Percentiles rank a stretch among this genome's conserved stretches.
Evolutionary conservation across 805 yeast genomes (phyloP).

Genomic region (Priceomyces fermenticarens): DNA sequence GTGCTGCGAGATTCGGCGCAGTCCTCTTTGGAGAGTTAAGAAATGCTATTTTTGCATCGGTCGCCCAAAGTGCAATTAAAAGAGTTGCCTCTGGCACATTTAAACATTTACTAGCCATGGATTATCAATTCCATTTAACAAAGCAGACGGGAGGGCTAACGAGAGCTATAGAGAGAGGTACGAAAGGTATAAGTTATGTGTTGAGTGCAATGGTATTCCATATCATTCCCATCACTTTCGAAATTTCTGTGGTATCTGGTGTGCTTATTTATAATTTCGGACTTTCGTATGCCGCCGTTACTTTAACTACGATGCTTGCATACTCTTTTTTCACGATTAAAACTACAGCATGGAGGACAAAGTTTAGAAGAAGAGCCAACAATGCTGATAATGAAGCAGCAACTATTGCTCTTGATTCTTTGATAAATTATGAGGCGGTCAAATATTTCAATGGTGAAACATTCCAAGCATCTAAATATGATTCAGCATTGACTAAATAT

Average conservation of each 20-base stretch:
- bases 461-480: slow-evolving; percentile 77
- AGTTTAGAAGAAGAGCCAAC: slow-evolving; percentile 82
- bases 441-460: slow-evolving; percentile 90
- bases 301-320: slow-evolving; percentile 82
- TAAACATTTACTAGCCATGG: slow-evolving; percentile 76
- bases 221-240: slow-evolving; percentile 88
- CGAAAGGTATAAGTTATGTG: slow-evolving; percentile 93
- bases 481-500: slow-evolving; percentile 67
- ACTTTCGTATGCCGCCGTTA: slow-evolving; percentile 80
- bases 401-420: slow-evolving; percentile 86
- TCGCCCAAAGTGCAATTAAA: slow-evolving; percentile 91
- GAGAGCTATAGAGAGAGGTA: slow-evolving; percentile 95
- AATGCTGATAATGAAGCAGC: slow-evolving; percentile 96
- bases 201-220: slow-evolving; percentile 97
- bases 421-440: slow-evolving; percentile 92
- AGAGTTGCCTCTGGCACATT: slow-evolving; percentile 88
- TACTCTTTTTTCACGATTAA: slow-evolving; percentile 83
- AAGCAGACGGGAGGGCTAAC: slow-evolving; percentile 96
- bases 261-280: slow-evolving; percentile 93
- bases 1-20: slow-evolving; percentile 91
- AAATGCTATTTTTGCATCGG: slow-evolving; percentile 93
- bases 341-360: slow-evolving; percentile 96
- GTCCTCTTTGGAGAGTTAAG: slow-evolving; percentile 91
- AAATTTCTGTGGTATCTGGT: slow-evolving; percentile 90
- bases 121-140: slow-evolving; percentile 83